phyloP scores from a whole-genome alignment of 106 monocot genomes.

The Apostasia shenzhenica region DNA sequence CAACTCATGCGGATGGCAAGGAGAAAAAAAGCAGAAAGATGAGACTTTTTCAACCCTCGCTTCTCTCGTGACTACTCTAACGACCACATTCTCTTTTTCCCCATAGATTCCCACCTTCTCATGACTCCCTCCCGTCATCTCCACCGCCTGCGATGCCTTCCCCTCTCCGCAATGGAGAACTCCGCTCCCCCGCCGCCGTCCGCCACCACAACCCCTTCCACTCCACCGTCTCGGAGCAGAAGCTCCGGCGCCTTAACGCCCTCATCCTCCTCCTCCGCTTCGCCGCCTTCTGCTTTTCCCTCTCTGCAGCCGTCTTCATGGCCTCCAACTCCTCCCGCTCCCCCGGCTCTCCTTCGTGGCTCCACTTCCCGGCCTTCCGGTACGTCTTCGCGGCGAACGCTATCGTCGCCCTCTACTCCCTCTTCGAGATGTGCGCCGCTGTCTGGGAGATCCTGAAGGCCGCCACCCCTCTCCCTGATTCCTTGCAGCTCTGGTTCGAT shows the following conservation, averaged over 20 bases:
- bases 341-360: constrained; percentile 31
- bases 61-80: background rate
- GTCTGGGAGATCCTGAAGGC: constrained; percentile 65
- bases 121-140: background rate
- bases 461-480: constrained; percentile 62
- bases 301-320: constrained; percentile 62
- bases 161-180: constrained; percentile 15
- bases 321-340: constrained; percentile 30
- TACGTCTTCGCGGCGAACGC: constrained; percentile 73
- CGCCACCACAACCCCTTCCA: constrained; percentile 6
- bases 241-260: constrained; percentile 13
- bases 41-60: background rate
- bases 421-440: constrained; percentile 49
- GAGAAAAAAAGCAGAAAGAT: background rate
- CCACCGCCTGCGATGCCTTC: constrained; percentile 11
- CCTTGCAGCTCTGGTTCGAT: constrained; percentile 96
- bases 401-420: constrained; percentile 73
- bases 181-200: constrained; percentile 4
- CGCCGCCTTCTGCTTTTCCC: constrained; percentile 57
- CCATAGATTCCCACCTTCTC: background rate
- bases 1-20: background rate
- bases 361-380: constrained; percentile 42
- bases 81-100: background rate
- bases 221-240: constrained; percentile 4
- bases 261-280: constrained; percentile 51